phyloP scores from a whole-genome alignment of 2,329 filamentous ascomycete genomes.

The Colletotrichum lupini region DNA sequence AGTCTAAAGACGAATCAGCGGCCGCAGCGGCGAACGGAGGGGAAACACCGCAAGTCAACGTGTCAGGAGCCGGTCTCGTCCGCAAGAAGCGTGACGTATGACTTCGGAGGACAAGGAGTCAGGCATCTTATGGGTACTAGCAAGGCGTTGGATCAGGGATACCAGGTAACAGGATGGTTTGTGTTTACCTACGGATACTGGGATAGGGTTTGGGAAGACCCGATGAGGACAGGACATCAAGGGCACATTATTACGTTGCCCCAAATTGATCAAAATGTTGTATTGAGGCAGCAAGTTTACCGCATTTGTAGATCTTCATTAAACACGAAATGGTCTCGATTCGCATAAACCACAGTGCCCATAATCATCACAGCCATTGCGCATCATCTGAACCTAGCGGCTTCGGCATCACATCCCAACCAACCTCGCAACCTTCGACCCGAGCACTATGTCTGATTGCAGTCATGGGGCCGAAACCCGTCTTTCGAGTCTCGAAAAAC shows the following conservation, averaged over 20 bases:
- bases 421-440: constrained; percentile 56
- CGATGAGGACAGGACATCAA: not conserved
- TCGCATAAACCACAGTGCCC: not conserved
- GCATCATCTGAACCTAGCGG: not conserved
- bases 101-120: not conserved
- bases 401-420: constrained; percentile 64
- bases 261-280: not conserved
- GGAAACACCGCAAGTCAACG: constrained; percentile 44
- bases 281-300: not conserved
- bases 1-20: constrained; percentile 55
- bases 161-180: not conserved
- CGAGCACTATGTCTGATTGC: constrained; percentile 59
- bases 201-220: not conserved
- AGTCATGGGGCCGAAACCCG: constrained; percentile 57
- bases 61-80: constrained; percentile 55
- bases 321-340: not conserved
- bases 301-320: not conserved
- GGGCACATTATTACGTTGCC: not conserved
- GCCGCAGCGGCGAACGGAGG: not conserved
- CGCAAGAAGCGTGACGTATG: constrained; percentile 60
- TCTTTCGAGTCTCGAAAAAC: constrained; percentile 56
- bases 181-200: not conserved
- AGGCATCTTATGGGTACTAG: not conserved
- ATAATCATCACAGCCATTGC: not conserved
- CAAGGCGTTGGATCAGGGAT: constrained; percentile 12